These are phyloP conservation scores for Mycena metata DNA, from an alignment of 768 basidiomycete species.

Conservation along the genomic window DNA sequence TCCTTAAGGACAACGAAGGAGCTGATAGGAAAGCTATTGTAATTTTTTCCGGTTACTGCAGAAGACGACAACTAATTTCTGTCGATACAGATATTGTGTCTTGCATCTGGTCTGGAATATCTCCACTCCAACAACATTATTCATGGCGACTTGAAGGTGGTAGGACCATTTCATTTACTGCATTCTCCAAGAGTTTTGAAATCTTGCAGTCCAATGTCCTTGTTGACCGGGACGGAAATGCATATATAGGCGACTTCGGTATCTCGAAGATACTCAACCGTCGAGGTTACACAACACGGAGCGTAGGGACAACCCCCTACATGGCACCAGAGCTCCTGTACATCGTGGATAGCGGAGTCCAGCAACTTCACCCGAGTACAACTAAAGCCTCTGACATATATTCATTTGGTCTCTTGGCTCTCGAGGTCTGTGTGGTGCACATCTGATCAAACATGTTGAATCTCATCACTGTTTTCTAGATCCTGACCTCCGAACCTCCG, in stretches of 20 bases:
- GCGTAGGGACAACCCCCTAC: conserved; percentile 34
- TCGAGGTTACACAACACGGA: conserved; percentile 27
- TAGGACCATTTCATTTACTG: conserved; percentile 6
- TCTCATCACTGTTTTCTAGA: not conserved
- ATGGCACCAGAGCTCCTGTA: conserved; percentile 39
- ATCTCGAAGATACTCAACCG: conserved; percentile 32
- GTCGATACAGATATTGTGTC: conserved; percentile 12
- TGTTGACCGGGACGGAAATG: not conserved
- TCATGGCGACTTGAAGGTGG: conserved; percentile 43
- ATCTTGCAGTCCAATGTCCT: not conserved
- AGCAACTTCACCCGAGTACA: not conserved
- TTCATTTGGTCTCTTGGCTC: conserved; percentile 33
- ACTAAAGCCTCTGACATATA: conserved; percentile 35
- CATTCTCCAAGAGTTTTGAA: not conserved
- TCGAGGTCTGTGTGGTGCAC: conserved; percentile 24
- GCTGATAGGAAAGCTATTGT: conserved; percentile 16
- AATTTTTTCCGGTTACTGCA: not conserved
- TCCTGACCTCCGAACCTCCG: not conserved
- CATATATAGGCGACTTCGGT: conserved; percentile 42
- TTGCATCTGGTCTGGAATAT: conserved; percentile 39
- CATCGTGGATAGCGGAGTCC: not conserved
- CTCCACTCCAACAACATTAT: conserved; percentile 41
- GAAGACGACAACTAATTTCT: not conserved
- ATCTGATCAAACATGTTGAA: not conserved
- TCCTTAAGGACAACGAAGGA: conserved; percentile 2